These are phyloP conservation scores for Lachancea thermotolerans DNA, from an alignment of 805 yeast species.

Conservation along the genomic window DNA sequence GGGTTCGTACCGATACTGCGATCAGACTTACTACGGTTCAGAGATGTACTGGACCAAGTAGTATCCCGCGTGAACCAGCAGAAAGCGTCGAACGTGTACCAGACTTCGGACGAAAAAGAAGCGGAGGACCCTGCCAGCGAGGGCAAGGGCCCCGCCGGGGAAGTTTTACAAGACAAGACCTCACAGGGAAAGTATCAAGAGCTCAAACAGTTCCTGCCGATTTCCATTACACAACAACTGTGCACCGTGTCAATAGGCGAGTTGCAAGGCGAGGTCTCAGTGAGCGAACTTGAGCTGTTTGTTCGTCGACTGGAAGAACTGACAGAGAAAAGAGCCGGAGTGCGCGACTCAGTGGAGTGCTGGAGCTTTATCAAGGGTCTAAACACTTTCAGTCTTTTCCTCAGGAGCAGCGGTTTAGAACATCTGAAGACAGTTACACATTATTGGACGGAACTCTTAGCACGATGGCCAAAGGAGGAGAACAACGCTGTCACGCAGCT, in stretches of 20 bases:
- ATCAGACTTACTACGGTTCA: constrained; percentile 19
- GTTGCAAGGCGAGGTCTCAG: constrained; percentile 12
- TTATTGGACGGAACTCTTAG: not conserved
- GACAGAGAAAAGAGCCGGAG: not conserved
- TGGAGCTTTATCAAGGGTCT: constrained; percentile 8
- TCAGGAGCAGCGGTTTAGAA: constrained; percentile 1
- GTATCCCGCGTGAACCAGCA: constrained; percentile 2
- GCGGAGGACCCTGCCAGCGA: not conserved
- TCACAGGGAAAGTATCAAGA: constrained; percentile 1
- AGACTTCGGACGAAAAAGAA: not conserved
- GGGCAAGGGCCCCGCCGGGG: too few relatives aligned
- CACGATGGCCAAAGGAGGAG: constrained; percentile 1
- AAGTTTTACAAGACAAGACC: too few relatives aligned
- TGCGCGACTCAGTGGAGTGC: not conserved
- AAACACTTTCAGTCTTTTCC: constrained; percentile 4
- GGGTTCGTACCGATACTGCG: constrained; percentile 25
- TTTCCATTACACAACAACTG: constrained; percentile 22
- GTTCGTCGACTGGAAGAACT: constrained; percentile 5
- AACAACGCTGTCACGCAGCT: constrained; percentile 1
- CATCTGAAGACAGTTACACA: not conserved
- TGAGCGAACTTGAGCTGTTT: constrained; percentile 11
- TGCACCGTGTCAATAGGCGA: constrained; percentile 19
- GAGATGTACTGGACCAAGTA: constrained; percentile 9
- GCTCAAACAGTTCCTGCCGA: constrained; percentile 24
- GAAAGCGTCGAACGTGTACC: constrained; percentile 2